Base-by-base conservation (phyloP, 2,329 filamentous ascomycete species). In the Talaromyces atroroseus region DNA sequence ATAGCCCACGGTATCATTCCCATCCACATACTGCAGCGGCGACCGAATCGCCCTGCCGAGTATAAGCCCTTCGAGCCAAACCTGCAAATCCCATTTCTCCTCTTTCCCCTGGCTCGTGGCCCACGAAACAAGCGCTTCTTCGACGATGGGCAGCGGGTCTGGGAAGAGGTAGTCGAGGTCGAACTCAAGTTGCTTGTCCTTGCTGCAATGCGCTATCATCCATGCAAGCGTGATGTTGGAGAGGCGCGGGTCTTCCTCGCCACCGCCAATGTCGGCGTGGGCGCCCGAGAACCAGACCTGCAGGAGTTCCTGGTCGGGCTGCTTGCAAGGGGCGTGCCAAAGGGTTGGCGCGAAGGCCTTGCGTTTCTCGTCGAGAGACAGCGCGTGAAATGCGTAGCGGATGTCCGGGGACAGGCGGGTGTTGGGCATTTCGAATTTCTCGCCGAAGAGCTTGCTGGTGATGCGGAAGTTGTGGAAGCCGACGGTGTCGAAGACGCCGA, bases 141-240 rank as follows among this genome's bases (percentile, higher is more conserved):
- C 50, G 16, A 58, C 24, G 24, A 26, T 26, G 24, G 5, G 55
- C 18, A 59, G 56, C 1, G 63, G 62, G 5, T 56, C 10, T 7
- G 62, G 56, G 21, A 64, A 63, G 0, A 65, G 50, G 49, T 65
- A 65, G 7, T 62, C 58, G 5, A 62, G 45, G 21, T 65, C 59
- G 20, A 66, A 64, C 0, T 56, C 56, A 1, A 66, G 56, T 44
- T 66, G 63, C 6, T 58, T 45, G n/a, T 63, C 38, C 45, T 65
- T 63, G 10, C 57, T 57, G 29, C 63, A 65, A 56, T 82, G 78
- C 51, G 75, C 73, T 63, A 82, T 79, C 80, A 83, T 82, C 80
- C 80, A 83, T 3, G 80, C 80, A 1, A 82, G 66, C 5, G 76
- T 74, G 26, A 82, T 80, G 42, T 81, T 62, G 2, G 68, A 59